phyloP scores from a whole-genome alignment of 352 stramenopile species.

The Elongisporangium anandrum region DNA sequence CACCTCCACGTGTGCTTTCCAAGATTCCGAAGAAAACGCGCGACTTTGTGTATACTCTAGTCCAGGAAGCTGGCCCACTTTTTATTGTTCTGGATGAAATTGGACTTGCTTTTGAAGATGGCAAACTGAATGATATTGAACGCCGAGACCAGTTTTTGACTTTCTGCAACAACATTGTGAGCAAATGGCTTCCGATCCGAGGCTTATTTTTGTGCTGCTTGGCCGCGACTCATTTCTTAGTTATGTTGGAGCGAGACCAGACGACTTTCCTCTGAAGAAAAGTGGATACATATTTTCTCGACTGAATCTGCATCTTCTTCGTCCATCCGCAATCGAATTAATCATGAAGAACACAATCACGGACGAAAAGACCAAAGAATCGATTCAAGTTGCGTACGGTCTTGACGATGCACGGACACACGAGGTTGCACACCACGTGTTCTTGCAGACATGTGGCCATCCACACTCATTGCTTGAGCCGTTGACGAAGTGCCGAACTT shows the following conservation, averaged over 20 bases:
- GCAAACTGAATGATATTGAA: too few species aligned
- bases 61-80: slow-evolving; percentile 14
- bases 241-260: slow-evolving; percentile 3
- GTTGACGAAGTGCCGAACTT: too few species aligned
- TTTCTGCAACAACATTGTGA: too few species aligned
- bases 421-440: neutral
- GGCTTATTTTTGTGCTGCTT: slow-evolving; percentile 17
- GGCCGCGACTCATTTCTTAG: slow-evolving; percentile 8
- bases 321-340: too few species aligned
- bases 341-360: neutral
- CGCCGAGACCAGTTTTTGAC: too few species aligned
- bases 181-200: slow-evolving; percentile 1
- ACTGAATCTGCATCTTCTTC: neutral
- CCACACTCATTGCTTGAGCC: too few species aligned
- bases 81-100: slow-evolving; percentile 18
- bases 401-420: neutral
- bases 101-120: slow-evolving; percentile 1
- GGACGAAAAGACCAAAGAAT: neutral
- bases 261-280: too few species aligned
- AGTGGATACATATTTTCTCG: too few species aligned
- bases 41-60: neutral
- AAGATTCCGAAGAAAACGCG: too few species aligned
- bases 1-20: too few species aligned
- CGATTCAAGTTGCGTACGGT: neutral
- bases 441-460: neutral